Evolutionary conservation across 805 yeast species (phyloP), one percentile per base, ranked within the genome.

Genomic region (Schwanniomyces polymorphus): DNA sequence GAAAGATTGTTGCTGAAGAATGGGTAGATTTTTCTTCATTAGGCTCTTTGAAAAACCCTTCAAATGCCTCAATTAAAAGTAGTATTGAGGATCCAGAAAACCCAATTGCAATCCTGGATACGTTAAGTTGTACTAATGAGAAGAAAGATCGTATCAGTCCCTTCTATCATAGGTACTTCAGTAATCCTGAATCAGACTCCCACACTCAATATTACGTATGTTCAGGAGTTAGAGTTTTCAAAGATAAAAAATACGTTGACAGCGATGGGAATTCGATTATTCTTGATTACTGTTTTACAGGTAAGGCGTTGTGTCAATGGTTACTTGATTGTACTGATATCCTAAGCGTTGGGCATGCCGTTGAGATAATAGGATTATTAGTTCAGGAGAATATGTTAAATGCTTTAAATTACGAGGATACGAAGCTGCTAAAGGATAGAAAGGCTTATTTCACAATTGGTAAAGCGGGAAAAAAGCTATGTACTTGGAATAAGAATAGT

Each of bases 151-250:
- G 10, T 8, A 29, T 41, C 5, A 82, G 88, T 5, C 96, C 96
- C 0, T 84, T 86, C 53, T 79, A 81, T 46, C 96, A 88, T 57
- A 75, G 79, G 35, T 88, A 79, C 58, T 90, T 90, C 68, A 84
- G 92, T 4, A 91, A 91, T 57, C 97, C 97, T 0, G 95, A 87
- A 59, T 86, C 95, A 0, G 92, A 87, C 53, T 75, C 96, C 0
- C 88, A 84, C 59, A 63, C 80, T 7, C 97, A 91, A 61, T 91
- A 91, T 61, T 91, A 85, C 60, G 83, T 80, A 5, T 80, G 91
- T 0, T 56, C 68, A 21, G 97, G 97, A 0, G 74, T 88, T 2
- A 67, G 96, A 16, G 56, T 88, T 3, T 80, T 80, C 53, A 60
- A 71, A 38, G 59, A 77, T 40, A 74, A 73, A 47, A 54, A 56